phyloP scores from a whole-genome alignment of 2,329 filamentous ascomycete genomes.

The Byssothecium circinans region DNA sequence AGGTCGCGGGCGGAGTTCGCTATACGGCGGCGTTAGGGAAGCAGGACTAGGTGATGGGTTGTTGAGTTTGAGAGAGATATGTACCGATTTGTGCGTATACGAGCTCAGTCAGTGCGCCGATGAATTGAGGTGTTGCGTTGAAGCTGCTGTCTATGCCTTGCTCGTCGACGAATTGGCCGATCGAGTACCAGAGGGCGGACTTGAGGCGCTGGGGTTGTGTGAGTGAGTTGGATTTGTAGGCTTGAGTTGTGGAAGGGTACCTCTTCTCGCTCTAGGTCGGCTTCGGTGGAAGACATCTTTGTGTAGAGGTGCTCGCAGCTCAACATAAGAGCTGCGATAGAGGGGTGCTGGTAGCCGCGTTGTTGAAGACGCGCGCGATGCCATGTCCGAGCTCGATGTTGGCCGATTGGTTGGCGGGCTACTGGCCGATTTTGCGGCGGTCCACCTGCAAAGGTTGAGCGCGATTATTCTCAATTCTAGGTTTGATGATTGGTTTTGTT shows the following conservation, averaged over 20 bases:
- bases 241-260: constrained; percentile 11
- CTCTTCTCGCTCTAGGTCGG: constrained; percentile 36
- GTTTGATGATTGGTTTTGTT: background rate
- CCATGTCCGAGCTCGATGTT: constrained; percentile 3
- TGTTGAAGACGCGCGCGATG: constrained; percentile 13
- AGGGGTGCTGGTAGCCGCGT: constrained; percentile 17
- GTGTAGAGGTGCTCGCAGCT: background rate
- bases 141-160: constrained; percentile 72
- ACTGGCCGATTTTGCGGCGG: background rate
- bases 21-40: constrained; percentile 4
- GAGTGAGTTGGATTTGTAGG: constrained; percentile 1
- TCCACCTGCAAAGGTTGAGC: background rate
- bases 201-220: constrained; percentile 49
- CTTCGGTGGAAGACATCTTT: constrained; percentile 29
- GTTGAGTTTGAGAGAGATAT: constrained; percentile 14
- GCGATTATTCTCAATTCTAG: constrained; percentile 9
- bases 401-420: constrained; percentile 7
- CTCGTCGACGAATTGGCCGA: constrained; percentile 73
- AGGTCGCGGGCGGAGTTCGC: constrained; percentile 57
- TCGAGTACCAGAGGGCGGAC: constrained; percentile 46
- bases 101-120: constrained; percentile 74
- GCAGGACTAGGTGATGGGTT: constrained; percentile 26
- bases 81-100: constrained; percentile 85
- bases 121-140: constrained; percentile 91
- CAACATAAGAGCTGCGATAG: background rate